Conservation (phyloP, 768 basidiomycete genomes). For the Nidula microcarpa region DNA sequence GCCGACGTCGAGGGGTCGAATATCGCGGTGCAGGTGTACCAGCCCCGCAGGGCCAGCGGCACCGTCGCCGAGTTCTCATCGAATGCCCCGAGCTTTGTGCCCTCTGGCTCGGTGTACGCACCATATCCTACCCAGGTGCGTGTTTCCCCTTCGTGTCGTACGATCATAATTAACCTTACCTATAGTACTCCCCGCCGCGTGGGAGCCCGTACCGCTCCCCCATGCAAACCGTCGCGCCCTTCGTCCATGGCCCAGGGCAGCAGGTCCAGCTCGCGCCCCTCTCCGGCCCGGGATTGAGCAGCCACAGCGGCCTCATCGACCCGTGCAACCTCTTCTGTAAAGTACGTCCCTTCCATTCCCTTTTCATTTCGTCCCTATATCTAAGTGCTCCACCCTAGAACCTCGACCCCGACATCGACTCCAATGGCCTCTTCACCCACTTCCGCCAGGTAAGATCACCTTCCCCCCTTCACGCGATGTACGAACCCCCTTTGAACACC, state of each 20-base stretch:
- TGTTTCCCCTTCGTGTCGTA: slow-evolving; percentile 1
- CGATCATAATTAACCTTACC: not conserved
- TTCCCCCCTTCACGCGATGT: slow-evolving; percentile 6
- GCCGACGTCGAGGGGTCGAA: slow-evolving; percentile 81
- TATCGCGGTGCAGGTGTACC: slow-evolving; percentile 79
- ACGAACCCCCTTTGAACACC: not conserved
- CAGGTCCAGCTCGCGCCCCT: slow-evolving; percentile 82
- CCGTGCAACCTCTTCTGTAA: slow-evolving; percentile 91
- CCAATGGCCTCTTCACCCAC: slow-evolving; percentile 77
- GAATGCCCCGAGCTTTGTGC: slow-evolving; percentile 74
- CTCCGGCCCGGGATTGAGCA: slow-evolving; percentile 70
- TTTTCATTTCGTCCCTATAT: slow-evolving; percentile 3
- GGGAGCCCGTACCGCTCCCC: slow-evolving; percentile 41
- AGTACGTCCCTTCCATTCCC: slow-evolving; percentile 32
- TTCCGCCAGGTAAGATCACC: slow-evolving; percentile 65
- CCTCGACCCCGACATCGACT: slow-evolving; percentile 80
- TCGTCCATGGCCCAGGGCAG: slow-evolving; percentile 86
- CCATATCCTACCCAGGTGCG: slow-evolving; percentile 60
- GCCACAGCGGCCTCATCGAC: slow-evolving; percentile 85
- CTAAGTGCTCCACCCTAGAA: slow-evolving; percentile 45
- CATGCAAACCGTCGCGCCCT: slow-evolving; percentile 44
- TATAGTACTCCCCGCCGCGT: slow-evolving; percentile 32
- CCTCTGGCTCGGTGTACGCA: slow-evolving; percentile 57
- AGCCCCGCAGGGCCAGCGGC: slow-evolving; percentile 53
- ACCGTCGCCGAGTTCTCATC: slow-evolving; percentile 59